Evolutionary conservation across 2,329 filamentous ascomycete genomes (phyloP).

Genomic region (Alternaria metachromatica): DNA sequence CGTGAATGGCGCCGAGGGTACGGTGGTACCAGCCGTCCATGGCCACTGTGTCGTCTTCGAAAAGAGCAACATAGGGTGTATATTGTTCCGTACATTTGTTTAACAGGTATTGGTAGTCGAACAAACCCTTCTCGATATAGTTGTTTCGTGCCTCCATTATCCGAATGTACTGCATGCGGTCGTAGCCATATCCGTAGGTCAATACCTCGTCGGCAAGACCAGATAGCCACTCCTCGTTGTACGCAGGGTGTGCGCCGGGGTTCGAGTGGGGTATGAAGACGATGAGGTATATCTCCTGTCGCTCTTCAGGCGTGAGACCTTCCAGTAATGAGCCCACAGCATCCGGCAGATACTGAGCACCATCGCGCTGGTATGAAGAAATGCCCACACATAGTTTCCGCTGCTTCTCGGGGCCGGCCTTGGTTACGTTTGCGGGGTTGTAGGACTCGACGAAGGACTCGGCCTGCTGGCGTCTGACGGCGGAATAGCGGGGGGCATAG

Average conservation of each 20-base stretch:
- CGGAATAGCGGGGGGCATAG: conserved; percentile 43
- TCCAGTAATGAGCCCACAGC: conserved; percentile 55
- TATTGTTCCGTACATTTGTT: conserved; percentile 48
- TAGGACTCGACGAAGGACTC: conserved; percentile 32
- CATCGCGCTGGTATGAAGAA: conserved; percentile 51
- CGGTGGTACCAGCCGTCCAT: conserved; percentile 57
- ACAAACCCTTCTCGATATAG: conserved; percentile 51
- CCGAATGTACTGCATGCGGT: conserved; percentile 44
- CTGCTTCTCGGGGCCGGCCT: conserved; percentile 21
- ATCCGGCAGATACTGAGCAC: conserved; percentile 50
- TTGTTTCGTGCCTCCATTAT: conserved; percentile 37
- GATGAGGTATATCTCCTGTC: conserved; percentile 51
- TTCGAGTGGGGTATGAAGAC: conserved; percentile 55
- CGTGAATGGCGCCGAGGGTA: conserved; percentile 45
- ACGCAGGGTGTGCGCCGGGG: conserved; percentile 51
- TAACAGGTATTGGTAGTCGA: conserved; percentile 54
- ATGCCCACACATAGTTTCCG: conserved; percentile 54
- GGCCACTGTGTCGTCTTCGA: conserved; percentile 58
- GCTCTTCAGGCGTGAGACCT: conserved; percentile 51
- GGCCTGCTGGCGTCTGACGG: conserved; percentile 39
- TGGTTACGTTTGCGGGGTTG: conserved; percentile 26
- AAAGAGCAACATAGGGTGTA: conserved; percentile 52
- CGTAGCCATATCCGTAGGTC: conserved; percentile 47
- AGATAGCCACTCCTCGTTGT: conserved; percentile 51
- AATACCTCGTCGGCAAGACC: conserved; percentile 52